Evolutionary conservation across 352 stramenopile species (phyloP).

Genomic region (Phytophthora palmivora): DNA sequence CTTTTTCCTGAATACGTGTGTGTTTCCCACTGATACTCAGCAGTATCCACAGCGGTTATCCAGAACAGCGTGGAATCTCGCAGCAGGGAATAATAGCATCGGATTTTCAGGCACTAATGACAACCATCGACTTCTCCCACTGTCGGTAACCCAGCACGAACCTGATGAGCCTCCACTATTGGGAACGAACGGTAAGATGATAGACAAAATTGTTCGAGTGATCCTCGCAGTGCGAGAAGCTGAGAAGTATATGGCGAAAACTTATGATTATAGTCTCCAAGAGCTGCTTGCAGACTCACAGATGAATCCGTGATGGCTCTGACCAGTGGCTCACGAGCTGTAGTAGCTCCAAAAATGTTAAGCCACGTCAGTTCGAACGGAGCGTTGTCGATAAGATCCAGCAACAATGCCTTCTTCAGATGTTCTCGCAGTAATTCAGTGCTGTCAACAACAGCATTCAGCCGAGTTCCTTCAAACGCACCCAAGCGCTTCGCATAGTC

Average conservation of each 20-base stretch:
- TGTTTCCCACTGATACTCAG: constrained; percentile 85
- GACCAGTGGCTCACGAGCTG: constrained; percentile 36
- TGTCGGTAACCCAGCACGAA: constrained; percentile 71
- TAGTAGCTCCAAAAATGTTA: constrained; percentile 21
- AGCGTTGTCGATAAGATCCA: constrained; percentile 66
- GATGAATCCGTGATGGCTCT: constrained; percentile 43
- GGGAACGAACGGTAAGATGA: constrained; percentile 88
- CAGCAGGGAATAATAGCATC: constrained; percentile 57
- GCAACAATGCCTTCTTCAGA: constrained; percentile 51
- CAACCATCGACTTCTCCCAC: constrained; percentile 79
- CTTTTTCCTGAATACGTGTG: constrained; percentile 83
- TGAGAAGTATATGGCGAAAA: constrained; percentile 38
- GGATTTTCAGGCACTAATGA: constrained; percentile 93
- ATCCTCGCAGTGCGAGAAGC: constrained; percentile 73
- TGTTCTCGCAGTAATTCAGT: constrained; percentile 20
- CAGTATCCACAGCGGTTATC: constrained; percentile 81
- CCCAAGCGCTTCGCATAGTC: constrained; percentile 49
- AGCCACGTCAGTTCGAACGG: constrained; percentile 80
- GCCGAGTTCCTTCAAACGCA: constrained; percentile 52
- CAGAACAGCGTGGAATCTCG: constrained; percentile 86
- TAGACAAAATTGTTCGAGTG: constrained; percentile 53
- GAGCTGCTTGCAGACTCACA: constrained; percentile 28
- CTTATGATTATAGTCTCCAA: constrained; percentile 16
- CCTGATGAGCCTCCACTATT: constrained; percentile 55
- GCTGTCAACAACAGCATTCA: constrained; percentile 36